Conservation (phyloP, 2,329 filamentous ascomycete species). For the Chaetomiaceae sp. region DNA sequence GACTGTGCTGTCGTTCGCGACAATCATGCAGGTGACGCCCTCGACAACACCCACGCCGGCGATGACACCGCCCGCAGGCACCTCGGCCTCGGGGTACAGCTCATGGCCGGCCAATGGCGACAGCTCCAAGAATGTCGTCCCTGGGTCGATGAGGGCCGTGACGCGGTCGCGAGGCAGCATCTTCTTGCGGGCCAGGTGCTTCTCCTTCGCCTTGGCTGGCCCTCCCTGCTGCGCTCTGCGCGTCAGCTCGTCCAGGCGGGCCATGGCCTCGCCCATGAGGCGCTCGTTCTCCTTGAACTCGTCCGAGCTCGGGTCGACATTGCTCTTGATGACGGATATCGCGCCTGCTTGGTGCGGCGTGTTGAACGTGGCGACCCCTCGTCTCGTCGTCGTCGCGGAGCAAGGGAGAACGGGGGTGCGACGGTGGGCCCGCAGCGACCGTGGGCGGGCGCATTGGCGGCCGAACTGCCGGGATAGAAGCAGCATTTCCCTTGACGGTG, state of each 20-base stretch:
- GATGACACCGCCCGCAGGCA: slow-evolving; percentile 86
- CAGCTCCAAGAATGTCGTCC: slow-evolving; percentile 88
- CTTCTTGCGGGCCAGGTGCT: slow-evolving; percentile 83
- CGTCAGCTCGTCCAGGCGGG: slow-evolving; percentile 65
- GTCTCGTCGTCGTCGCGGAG: slow-evolving; percentile 35
- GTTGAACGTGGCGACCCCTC: slow-evolving; percentile 68
- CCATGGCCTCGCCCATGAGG: slow-evolving; percentile 71
- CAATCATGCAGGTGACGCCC: slow-evolving; percentile 86
- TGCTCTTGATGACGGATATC: slow-evolving; percentile 72
- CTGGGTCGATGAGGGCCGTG: slow-evolving; percentile 80
- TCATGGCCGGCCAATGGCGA: slow-evolving; percentile 84
- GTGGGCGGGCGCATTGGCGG: slow-evolving; percentile 26
- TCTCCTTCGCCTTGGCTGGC: slow-evolving; percentile 74
- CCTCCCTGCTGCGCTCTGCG: slow-evolving; percentile 70
- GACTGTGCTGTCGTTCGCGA: slow-evolving; percentile 94
- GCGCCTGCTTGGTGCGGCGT: slow-evolving; percentile 76
- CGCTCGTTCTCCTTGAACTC: slow-evolving; percentile 77
- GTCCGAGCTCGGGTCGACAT: slow-evolving; percentile 70
- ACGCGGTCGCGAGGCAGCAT: slow-evolving; percentile 92
- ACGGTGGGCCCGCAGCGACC: slow-evolving; percentile 23
- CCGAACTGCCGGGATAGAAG: slow-evolving; percentile 41
- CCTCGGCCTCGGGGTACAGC: slow-evolving; percentile 80
- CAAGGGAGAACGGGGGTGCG: slow-evolving; percentile 25
- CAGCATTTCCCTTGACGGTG: slow-evolving; percentile 43
- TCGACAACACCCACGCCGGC: slow-evolving; percentile 88